These are phyloP conservation scores for Schizophyllum amplum DNA, from an alignment of 1,284 basidiomycete genomes.

Conservation along the genomic window DNA sequence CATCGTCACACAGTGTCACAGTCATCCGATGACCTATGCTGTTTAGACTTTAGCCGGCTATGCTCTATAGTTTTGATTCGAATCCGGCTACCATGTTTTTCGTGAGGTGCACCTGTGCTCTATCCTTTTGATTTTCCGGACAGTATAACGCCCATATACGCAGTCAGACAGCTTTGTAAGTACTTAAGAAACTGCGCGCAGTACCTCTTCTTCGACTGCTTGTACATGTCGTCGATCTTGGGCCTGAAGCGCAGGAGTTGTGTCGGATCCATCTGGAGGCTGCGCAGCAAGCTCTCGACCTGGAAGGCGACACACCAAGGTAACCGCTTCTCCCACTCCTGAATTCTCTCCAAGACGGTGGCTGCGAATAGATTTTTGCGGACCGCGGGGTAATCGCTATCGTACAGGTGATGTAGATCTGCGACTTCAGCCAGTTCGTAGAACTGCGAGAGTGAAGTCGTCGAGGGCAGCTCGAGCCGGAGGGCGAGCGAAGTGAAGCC, in stretches of 20 bases:
- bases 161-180: slow-evolving; percentile 19
- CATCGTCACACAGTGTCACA: no score
- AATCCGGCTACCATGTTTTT: no score
- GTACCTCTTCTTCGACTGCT: slow-evolving; percentile 22
- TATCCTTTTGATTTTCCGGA: no score
- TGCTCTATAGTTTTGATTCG: no score
- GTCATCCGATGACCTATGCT: no score
- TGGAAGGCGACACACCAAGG: slow-evolving; percentile 51
- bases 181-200: slow-evolving; percentile 14
- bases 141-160: no score
- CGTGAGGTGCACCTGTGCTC: no score
- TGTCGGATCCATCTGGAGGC: slow-evolving; percentile 23
- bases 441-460: slow-evolving; percentile 29
- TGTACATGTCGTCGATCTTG: slow-evolving; percentile 20
- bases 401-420: slow-evolving; percentile 26
- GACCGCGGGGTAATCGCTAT: slow-evolving; percentile 31
- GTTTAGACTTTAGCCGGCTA: no score
- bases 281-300: slow-evolving; percentile 38
- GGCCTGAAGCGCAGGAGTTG: slow-evolving; percentile 5
- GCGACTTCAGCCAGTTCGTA: slow-evolving; percentile 27
- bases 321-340: slow-evolving; percentile 27
- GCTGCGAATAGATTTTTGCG: slow-evolving; percentile 36
- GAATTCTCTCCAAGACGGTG: slow-evolving; percentile 23
- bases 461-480: slow-evolving; percentile 34
- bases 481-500: slow-evolving; percentile 42